phyloP scores from a whole-genome alignment of 495 filamentous ascomycete genomes.

The Hyaloscypha hepaticicola region DNA sequence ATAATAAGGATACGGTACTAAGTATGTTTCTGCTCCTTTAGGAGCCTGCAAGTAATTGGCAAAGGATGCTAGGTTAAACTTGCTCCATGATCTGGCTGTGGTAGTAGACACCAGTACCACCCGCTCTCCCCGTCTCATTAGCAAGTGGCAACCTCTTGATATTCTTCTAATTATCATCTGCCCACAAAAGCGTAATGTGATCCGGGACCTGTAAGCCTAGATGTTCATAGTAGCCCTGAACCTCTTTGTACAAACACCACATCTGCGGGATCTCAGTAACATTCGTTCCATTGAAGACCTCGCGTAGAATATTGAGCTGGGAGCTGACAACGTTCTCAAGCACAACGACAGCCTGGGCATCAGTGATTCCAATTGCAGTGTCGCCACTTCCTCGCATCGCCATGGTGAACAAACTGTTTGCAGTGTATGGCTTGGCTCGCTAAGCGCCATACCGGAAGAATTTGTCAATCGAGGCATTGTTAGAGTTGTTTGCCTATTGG shows the following conservation, averaged over 20 bases:
- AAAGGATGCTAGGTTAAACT: neutral
- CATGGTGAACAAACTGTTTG: conserved; percentile 62
- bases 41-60: neutral
- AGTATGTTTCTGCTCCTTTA: neutral
- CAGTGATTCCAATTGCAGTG: conserved; percentile 53
- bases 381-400: conserved; percentile 74
- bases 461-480: conserved; percentile 60
- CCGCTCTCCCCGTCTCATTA: conserved; percentile 58
- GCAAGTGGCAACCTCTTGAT: conserved; percentile 61
- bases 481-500: conserved; percentile 64
- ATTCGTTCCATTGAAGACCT: conserved; percentile 53
- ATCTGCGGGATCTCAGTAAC: conserved; percentile 62
- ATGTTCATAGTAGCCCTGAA: conserved; percentile 64
- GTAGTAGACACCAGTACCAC: conserved; percentile 68
- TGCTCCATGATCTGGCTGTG: conserved; percentile 71
- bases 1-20: neutral
- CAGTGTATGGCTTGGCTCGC: conserved; percentile 63
- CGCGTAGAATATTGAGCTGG: conserved; percentile 55
- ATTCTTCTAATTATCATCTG: conserved; percentile 77
- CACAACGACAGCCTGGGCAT: conserved; percentile 56
- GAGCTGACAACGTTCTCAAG: conserved; percentile 58
- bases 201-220: conserved; percentile 64
- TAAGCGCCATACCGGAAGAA: conserved; percentile 68
- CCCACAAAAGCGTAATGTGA: conserved; percentile 70
- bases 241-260: conserved; percentile 73